Conservation (phyloP, 2,329 filamentous ascomycete genomes). For the Cladosporium oxysporum region DNA sequence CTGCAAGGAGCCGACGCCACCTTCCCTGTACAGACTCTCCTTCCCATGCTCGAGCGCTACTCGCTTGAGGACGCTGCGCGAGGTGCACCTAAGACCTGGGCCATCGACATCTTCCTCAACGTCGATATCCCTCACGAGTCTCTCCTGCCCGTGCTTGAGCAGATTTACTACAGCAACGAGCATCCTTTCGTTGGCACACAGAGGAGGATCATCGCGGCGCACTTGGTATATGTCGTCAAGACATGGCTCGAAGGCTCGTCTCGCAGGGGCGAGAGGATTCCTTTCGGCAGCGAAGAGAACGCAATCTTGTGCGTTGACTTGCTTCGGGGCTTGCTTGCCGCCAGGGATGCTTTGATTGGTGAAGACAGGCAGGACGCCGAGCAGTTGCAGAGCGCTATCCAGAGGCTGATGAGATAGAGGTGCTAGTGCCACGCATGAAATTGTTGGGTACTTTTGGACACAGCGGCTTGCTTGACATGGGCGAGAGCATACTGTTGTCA, state of each 20-base stretch:
- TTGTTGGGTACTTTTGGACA: background rate
- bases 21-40: constrained; percentile 44
- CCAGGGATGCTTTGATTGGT: constrained; percentile 28
- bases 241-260: constrained; percentile 62
- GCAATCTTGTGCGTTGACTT: constrained; percentile 45
- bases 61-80: constrained; percentile 53
- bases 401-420: constrained; percentile 19
- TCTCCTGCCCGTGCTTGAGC: constrained; percentile 63
- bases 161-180: constrained; percentile 68
- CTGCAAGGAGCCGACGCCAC: constrained; percentile 41
- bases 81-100: constrained; percentile 57
- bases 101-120: constrained; percentile 65
- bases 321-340: constrained; percentile 28
- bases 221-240: constrained; percentile 62
- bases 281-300: constrained; percentile 63
- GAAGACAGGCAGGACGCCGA: constrained; percentile 27
- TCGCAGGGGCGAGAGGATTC: constrained; percentile 51
- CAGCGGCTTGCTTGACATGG: background rate
- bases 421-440: background rate
- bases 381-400: constrained; percentile 22
- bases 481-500: background rate
- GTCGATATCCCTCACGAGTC: constrained; percentile 63
- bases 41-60: constrained; percentile 59
- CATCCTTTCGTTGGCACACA: constrained; percentile 61
- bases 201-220: constrained; percentile 58